Evolutionary conservation across 768 basidiomycete genomes (phyloP).

Genomic region (Podaxis sp.): DNA sequence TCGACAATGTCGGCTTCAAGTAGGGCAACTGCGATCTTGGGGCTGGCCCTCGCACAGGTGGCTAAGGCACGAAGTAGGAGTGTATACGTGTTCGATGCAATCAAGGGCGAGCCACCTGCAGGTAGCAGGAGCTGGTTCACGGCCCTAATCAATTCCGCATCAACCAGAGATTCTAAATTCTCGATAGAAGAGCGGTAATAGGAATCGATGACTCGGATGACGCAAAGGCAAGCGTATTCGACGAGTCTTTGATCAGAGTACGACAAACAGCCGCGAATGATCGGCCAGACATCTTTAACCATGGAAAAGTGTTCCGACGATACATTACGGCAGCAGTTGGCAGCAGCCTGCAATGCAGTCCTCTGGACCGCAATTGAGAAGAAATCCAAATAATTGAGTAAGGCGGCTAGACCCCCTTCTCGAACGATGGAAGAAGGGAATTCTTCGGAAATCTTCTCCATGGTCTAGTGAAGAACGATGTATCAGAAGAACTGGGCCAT

Average conservation of each 20-base stretch:
- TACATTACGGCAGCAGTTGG: conserved; percentile 94
- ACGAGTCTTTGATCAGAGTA: conserved; percentile 97
- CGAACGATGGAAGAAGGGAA: conserved; percentile 94
- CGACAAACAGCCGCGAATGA: conserved; percentile 85
- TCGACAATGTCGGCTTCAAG: conserved; percentile 91
- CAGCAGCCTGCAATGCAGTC: conserved; percentile 92
- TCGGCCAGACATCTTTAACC: conserved; percentile 88
- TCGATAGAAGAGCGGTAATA: conserved; percentile 83
- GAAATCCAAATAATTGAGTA: conserved; percentile 96
- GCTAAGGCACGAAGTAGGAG: conserved; percentile 82
- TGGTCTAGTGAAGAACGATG: conserved; percentile 53
- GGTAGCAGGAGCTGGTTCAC: conserved; percentile 84
- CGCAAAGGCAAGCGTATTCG: conserved; percentile 91
- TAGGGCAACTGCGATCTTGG: conserved; percentile 80
- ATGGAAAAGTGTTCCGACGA: conserved; percentile 85
- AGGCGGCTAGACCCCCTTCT: conserved; percentile 89
- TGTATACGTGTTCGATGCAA: conserved; percentile 86
- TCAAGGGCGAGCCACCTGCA: conserved; percentile 80
- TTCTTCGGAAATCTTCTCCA: conserved; percentile 98
- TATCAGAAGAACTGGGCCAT: conserved; percentile 14
- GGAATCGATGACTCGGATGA: conserved; percentile 91
- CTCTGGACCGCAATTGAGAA: conserved; percentile 97
- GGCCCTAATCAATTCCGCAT: conserved; percentile 72
- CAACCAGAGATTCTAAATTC: conserved; percentile 83
- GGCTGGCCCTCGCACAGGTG: conserved; percentile 82